A percentile compares a stretch with the other conserved stretches of the same genome.
Conservation (phyloP, 345 rosid species). For the Physaria fendleri region DNA sequence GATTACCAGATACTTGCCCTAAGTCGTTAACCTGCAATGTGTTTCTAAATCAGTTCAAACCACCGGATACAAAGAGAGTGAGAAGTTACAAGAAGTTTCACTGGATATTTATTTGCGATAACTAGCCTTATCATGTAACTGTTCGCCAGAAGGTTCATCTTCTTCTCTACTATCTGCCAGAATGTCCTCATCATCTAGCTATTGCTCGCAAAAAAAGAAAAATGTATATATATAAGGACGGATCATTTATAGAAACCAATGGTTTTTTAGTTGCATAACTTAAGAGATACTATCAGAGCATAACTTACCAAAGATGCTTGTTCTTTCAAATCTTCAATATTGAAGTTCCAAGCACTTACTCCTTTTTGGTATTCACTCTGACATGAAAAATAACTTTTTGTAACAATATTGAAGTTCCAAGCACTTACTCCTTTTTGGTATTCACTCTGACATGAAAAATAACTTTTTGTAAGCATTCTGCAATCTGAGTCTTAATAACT, state of each 20-base stretch:
- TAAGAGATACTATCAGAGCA: slow-evolving; percentile 6
- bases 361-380: slow-evolving; percentile 98
- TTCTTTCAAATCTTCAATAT: slow-evolving; percentile 85
- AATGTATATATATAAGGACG: not conserved
- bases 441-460: slow-evolving; percentile 56
- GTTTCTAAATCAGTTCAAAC: not conserved
- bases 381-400: not conserved
- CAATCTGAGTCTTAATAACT: not conserved
- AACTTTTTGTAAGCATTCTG: not conserved
- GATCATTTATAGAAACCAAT: slow-evolving; percentile 4
- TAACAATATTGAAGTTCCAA: too few relatives aligned
- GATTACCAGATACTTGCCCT: slow-evolving; percentile 28
- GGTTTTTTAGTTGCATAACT: not conserved
- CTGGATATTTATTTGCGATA: not conserved
- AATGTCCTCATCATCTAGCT: slow-evolving; percentile 76
- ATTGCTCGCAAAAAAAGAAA: slow-evolving; percentile 3
- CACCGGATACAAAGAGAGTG: not conserved
- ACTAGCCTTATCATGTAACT: slow-evolving; percentile 42
- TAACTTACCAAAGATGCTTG: slow-evolving; percentile 83
- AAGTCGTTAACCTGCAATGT: slow-evolving; percentile 30
- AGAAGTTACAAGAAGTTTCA: not conserved
- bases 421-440: slow-evolving; percentile 99
- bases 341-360: slow-evolving; percentile 99
- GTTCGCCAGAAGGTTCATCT: slow-evolving; percentile 40
- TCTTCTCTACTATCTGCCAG: slow-evolving; percentile 45